These are phyloP conservation scores for Diaporthe sp. DNA, from an alignment of 2,329 filamentous ascomycete species.

Conservation along the genomic window DNA sequence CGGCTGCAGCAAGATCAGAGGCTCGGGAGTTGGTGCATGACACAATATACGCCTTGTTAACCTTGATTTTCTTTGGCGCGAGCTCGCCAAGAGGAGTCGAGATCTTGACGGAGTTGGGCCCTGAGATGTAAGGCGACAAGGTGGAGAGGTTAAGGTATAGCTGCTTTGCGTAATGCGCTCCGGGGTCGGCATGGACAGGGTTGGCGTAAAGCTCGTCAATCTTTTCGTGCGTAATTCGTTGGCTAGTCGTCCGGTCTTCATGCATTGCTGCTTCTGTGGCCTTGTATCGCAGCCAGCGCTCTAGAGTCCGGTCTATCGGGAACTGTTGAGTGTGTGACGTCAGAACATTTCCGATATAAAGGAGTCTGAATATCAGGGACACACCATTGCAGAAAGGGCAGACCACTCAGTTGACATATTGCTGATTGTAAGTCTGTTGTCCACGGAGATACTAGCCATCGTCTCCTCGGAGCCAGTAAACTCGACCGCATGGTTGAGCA, in stretches of 20 bases:
- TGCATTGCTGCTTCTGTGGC: constrained; percentile 79
- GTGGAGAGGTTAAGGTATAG: constrained; percentile 87
- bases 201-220: constrained; percentile 81
- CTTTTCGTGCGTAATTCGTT: constrained; percentile 78
- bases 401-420: constrained; percentile 88
- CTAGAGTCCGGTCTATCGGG: constrained; percentile 81
- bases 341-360: background rate
- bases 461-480: constrained; percentile 87
- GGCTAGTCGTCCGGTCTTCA: constrained; percentile 59
- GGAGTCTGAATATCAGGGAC: background rate
- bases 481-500: constrained; percentile 92
- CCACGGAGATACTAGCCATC: constrained; percentile 78
- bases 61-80: constrained; percentile 78
- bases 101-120: constrained; percentile 92
- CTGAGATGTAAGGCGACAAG: constrained; percentile 85
- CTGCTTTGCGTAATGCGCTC: constrained; percentile 85
- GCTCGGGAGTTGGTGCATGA: constrained; percentile 92
- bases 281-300: constrained; percentile 82
- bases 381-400: constrained; percentile 35
- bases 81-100: constrained; percentile 83
- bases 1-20: constrained; percentile 86
- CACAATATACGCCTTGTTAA: constrained; percentile 96
- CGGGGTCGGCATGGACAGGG: constrained; percentile 78
- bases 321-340: constrained; percentile 61
- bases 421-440: constrained; percentile 79